These are phyloP conservation scores for Paramecium pentaurelia DNA, from an alignment of 73 alveolate genomes.

Conservation along the genomic window DNA sequence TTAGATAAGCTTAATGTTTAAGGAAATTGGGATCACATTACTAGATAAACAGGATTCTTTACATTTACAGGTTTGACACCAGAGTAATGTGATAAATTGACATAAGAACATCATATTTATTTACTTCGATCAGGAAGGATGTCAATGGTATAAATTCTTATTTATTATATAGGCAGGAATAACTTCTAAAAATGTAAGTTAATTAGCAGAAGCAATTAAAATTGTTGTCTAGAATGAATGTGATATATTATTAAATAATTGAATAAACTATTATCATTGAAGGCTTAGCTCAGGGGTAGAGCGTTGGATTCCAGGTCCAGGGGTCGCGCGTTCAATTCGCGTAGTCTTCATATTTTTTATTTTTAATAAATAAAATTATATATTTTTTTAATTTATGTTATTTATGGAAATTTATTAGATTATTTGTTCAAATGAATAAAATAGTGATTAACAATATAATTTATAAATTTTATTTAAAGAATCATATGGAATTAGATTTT, in stretches of 20 bases:
- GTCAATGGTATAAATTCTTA: slow-evolving; percentile 71
- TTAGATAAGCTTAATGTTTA: slow-evolving; percentile 70
- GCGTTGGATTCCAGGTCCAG: slow-evolving; percentile 68
- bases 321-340: slow-evolving; percentile 69
- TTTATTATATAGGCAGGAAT: slow-evolving; percentile 77
- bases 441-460: too few species aligned
- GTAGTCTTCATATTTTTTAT: slow-evolving; percentile 62
- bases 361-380: neutral
- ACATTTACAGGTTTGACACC: slow-evolving; percentile 94
- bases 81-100: slow-evolving; percentile 84
- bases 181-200: slow-evolving; percentile 75
- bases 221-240: neutral
- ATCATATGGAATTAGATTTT: too few species aligned
- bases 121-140: slow-evolving; percentile 87
- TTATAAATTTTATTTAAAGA: too few species aligned
- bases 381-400: too few species aligned
- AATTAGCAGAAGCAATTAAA: neutral
- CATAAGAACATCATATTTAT: slow-evolving; percentile 85
- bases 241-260: neutral
- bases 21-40: slow-evolving; percentile 91
- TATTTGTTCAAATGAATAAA: too few species aligned
- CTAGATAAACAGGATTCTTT: slow-evolving; percentile 94
- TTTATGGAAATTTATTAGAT: too few species aligned
- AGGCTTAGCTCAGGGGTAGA: slow-evolving; percentile 69
- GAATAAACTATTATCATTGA: neutral